Base-by-base conservation (phyloP, 2,329 filamentous ascomycete species). In the Penicillium aurantiogriseum region DNA sequence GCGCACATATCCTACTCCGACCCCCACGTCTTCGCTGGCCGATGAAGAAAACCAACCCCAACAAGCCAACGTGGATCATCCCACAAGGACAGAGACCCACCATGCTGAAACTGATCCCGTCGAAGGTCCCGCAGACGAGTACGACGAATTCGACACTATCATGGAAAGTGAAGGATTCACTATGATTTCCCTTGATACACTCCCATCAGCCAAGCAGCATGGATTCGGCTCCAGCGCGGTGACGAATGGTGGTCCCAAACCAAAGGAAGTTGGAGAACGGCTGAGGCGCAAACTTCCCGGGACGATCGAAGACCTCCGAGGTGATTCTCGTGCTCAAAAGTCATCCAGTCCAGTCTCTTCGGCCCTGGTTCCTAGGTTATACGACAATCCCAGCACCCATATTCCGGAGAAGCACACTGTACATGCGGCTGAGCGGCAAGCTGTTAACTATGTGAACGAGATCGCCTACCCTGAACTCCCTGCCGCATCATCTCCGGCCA, bases 141-240 rank as follows among this genome's bases (percentile, higher is more conserved):
- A 80, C 52, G 69, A 70, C 36, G 80, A 81, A 45, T 81, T 80
- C 58, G 81, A 84, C 65, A 81, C 81, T 1, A 81, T 84, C 21
- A 74, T 84, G 61, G 81, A 84, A 67, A 83, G 81, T 61, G 81
- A 84, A 71, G 81, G 79, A 3, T 84, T 84, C 59, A 84, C 80
- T 56, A 83, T 84, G 80, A 81, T 84, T 46, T 83, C 82, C 13
- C 69, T 83, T 44, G 78, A 82, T 56, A 81, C 81, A 3, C 69
- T 84, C 23, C 80, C 80, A 6, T 83, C 81, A 3, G 74, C 79
- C 23, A 75, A 75, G 60, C 75, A 79, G 60, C 73, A 76, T 56
- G 66, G 73, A 2, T 69, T 76, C 38, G 74, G 71, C 25, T 71
- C 67, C 19, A 69, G 71, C 40, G 60, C 68, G 15, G 66, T 69